These are phyloP conservation scores for Macrotyloma uniflorum DNA, from an alignment of 306 rosid species.

Conservation along the genomic window DNA sequence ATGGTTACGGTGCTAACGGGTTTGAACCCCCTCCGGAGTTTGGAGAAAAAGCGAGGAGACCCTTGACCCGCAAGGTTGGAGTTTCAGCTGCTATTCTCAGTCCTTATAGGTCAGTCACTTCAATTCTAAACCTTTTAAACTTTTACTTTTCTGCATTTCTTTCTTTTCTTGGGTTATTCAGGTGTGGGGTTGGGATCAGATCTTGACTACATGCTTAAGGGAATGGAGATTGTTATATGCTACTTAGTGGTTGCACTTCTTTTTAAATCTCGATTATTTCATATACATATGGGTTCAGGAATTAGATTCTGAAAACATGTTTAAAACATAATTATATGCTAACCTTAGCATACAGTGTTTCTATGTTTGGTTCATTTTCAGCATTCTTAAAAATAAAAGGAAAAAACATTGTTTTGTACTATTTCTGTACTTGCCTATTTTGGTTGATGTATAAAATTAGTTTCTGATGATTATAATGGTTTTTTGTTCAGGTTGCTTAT, in stretches of 20 bases:
- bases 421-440: not conserved
- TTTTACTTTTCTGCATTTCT: too few relatives aligned
- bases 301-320: not conserved
- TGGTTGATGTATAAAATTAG: not conserved
- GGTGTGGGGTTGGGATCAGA: too few relatives aligned
- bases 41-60: constrained; percentile 60
- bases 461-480: not conserved
- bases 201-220: too few relatives aligned
- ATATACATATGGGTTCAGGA: not conserved
- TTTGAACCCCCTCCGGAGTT: constrained; percentile 76
- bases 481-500: constrained; percentile 62
- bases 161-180: too few relatives aligned
- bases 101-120: constrained; percentile 64
- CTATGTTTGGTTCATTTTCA: not conserved
- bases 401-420: not conserved
- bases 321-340: not conserved
- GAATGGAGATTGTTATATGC: not conserved
- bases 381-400: not conserved
- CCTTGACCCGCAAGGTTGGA: constrained; percentile 72
- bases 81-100: constrained; percentile 82
- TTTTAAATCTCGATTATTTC: not conserved
- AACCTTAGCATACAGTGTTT: not conserved
- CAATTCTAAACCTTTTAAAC: not conserved
- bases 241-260: not conserved
- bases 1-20: constrained; percentile 67